Percentiles rank a stretch among this genome's conserved stretches.
Evolutionary conservation across 1,139 yeast genomes (phyloP).

Genomic region (Hansenula anomala): DNA sequence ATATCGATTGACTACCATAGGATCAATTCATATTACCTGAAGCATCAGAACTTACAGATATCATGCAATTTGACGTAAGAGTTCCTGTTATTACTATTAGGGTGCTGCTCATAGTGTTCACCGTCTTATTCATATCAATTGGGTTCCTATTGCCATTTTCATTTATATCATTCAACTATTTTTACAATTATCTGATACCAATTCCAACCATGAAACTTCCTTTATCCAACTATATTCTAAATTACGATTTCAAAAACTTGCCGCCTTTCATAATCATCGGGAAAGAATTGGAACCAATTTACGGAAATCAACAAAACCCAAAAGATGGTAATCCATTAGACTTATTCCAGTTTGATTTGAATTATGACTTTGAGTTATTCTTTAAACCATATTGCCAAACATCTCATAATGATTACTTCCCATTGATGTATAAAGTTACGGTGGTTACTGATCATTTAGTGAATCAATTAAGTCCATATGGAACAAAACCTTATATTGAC

Average conservation of each 20-base stretch:
- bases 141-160: slow-evolving; percentile 35
- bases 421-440: slow-evolving; percentile 17
- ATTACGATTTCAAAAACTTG: slow-evolving; percentile 23
- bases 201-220: slow-evolving; percentile 27
- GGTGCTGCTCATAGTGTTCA: slow-evolving; percentile 13
- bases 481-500: slow-evolving; percentile 6
- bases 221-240: slow-evolving; percentile 22
- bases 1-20: neutral
- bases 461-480: slow-evolving; percentile 14
- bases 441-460: slow-evolving; percentile 13
- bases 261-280: slow-evolving; percentile 26
- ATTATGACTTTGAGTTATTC: slow-evolving; percentile 15
- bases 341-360: slow-evolving; percentile 6
- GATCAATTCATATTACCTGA: no score
- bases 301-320: slow-evolving; percentile 12
- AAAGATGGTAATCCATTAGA: slow-evolving; percentile 4
- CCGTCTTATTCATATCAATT: slow-evolving; percentile 15
- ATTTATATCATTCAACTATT: slow-evolving; percentile 31
- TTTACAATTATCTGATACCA: slow-evolving; percentile 35
- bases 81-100: slow-evolving; percentile 19
- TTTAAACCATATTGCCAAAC: slow-evolving; percentile 16
- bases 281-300: slow-evolving; percentile 11
- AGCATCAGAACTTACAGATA: no score
- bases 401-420: slow-evolving; percentile 4
- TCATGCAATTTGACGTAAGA: slow-evolving; percentile 6